A percentile compares a stretch with the other conserved stretches of the same genome.
phyloP scores from a whole-genome alignment of 1,284 basidiomycete genomes.

The Leccinum solheimii region DNA sequence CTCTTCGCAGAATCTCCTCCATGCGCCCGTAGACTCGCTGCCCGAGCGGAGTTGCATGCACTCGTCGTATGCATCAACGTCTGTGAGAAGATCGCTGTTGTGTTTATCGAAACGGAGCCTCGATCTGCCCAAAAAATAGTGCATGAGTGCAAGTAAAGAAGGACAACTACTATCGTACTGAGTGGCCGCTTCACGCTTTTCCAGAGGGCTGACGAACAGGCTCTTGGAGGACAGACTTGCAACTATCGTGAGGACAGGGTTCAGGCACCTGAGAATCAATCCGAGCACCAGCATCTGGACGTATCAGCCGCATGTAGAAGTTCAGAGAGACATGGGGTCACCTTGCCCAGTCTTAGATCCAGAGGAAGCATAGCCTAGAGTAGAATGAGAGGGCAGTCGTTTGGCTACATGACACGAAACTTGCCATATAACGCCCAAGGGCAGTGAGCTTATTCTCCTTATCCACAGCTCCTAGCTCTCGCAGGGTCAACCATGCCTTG shows the following conservation, averaged over 20 bases:
- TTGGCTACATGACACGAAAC: conserved; percentile 17
- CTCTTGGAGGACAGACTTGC: conserved; percentile 88
- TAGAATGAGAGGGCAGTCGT: neutral
- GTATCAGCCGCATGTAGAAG: neutral
- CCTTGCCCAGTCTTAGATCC: conserved; percentile 88
- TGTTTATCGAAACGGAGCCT: conserved; percentile 65
- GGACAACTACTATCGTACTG: conserved; percentile 43
- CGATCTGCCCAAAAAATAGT: conserved; percentile 47
- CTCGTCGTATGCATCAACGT: conserved; percentile 75
- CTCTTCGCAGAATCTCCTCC: conserved; percentile 75
- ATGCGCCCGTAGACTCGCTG: conserved; percentile 46
- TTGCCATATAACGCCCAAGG: conserved; percentile 79
- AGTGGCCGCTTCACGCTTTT: conserved; percentile 79
- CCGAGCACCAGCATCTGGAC: conserved; percentile 82
- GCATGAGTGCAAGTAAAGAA: neutral
- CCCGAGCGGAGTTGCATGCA: conserved; percentile 56
- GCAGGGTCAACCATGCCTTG: conserved; percentile 72
- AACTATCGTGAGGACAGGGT: conserved; percentile 76
- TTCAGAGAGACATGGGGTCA: conserved; percentile 28
- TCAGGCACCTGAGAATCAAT: conserved; percentile 78
- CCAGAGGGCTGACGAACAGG: conserved; percentile 79
- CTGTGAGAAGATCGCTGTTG: conserved; percentile 88
- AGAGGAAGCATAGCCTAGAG: conserved; percentile 77
- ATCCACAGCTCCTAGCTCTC: conserved; percentile 79
- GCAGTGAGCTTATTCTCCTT: conserved; percentile 71